Conservation (phyloP, 176 grass and related monocot genomes). For the Ananas comosus region DNA sequence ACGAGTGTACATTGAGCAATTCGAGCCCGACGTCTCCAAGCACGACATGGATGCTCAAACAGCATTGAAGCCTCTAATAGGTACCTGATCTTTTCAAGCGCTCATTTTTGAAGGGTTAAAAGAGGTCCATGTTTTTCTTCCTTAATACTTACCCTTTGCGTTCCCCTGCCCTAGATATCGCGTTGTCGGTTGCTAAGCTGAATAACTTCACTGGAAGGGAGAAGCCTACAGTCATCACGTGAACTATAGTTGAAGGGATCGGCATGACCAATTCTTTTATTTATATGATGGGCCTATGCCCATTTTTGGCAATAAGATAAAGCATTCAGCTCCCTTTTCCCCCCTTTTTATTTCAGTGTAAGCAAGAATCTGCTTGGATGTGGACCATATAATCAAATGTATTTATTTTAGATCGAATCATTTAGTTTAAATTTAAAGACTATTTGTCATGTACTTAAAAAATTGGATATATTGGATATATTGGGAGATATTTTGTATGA, state of each 20-base stretch:
- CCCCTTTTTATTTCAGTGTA: neutral
- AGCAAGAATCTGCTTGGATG: no score
- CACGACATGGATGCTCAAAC: conserved; percentile 64
- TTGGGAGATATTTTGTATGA: no score
- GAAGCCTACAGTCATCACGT: conserved; percentile 78
- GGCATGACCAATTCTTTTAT: conserved; percentile 9
- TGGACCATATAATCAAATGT: no score
- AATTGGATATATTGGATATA: no score
- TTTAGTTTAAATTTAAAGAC: no score
- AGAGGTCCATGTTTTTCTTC: neutral
- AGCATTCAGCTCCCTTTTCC: neutral
- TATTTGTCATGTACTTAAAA: no score
- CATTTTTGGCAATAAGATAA: neutral
- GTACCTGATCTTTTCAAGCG: conserved; percentile 20
- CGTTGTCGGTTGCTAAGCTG: conserved; percentile 73
- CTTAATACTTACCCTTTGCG: neutral
- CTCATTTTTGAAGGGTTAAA: neutral
- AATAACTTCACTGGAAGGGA: conserved; percentile 81
- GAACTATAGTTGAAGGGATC: neutral
- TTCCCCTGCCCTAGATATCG: conserved; percentile 40
- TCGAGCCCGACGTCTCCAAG: conserved; percentile 58
- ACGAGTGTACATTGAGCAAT: conserved; percentile 74
- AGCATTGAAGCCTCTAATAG: conserved; percentile 70
- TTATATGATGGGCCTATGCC: neutral
- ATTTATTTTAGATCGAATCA: no score